Evolutionary conservation across 768 basidiomycete genomes (phyloP), one percentile per base, ranked within the genome.

Genomic region (Phylloporus sp.): DNA sequence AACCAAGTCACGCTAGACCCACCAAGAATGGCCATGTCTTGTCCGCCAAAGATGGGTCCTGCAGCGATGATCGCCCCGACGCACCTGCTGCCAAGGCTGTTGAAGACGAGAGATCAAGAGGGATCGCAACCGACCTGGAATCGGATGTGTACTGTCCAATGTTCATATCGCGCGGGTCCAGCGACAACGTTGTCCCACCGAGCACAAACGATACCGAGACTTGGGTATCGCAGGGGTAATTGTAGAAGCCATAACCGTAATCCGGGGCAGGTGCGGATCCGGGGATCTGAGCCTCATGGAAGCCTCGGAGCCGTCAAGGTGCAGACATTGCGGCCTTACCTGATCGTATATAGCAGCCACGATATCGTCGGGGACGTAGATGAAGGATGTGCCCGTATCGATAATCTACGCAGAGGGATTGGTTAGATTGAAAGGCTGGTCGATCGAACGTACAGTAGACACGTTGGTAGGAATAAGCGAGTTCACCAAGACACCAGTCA

Each of bases 381-480:
- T 79, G 24, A 85, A 70, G 26, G 84, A 80, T 4, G 84, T 85
- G 27, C 86, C 85, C 0, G 84, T 83, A 59, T 87, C 86, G 52
- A 87, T 75, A 18, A 83, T 81, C 84, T 85, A 16, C 22, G 20
- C 4, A 11, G 27, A 23, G 18, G 27, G 23, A 24, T 38, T 4
- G 24, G 45, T 16, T 42, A 20, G 32, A 34, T 23, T 32, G 27
- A 56, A 49, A 9, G 46, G 28, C 49, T 23, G 32, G n/a, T 57
- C 20, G 8, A n/a, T 36, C 28, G 41, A n/a, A 56, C 58, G 39
- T 66, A 66, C 64, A 6, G 59, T 50, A 56, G 3, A 34, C 6
- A 50, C 5, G 10, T 16, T n/a, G 1, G 42, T 31, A 6, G 38
- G 11, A 3, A 58, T 53, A 15, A 8, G 52, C 35, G 66, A 58